A percentile compares a stretch with the other conserved stretches of the same genome.
These are phyloP conservation scores for Aspergillus awamori DNA, from an alignment of 2,329 filamentous ascomycete genomes.

Conservation along the genomic window DNA sequence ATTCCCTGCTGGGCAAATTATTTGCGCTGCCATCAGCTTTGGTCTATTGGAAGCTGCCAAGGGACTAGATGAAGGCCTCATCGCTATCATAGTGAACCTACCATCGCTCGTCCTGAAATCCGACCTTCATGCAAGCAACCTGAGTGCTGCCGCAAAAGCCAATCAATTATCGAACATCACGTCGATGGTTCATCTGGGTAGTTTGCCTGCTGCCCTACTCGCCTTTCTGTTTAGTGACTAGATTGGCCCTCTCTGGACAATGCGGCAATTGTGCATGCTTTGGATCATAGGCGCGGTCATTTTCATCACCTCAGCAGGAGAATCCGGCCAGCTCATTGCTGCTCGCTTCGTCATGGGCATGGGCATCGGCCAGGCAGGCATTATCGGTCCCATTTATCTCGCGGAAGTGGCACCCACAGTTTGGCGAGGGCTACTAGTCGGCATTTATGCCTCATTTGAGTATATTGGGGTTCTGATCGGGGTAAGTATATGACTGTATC, in stretches of 20 bases:
- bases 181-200: conserved; percentile 46
- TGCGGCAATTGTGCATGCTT: conserved; percentile 25
- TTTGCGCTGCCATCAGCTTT: conserved; percentile 7
- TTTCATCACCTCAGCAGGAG: conserved; percentile 37
- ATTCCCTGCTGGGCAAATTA: not conserved
- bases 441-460: conserved; percentile 23
- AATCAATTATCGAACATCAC: conserved; percentile 41
- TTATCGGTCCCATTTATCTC: conserved; percentile 87
- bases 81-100: conserved; percentile 25
- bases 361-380: conserved; percentile 60
- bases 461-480: conserved; percentile 29
- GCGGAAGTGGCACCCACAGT: conserved; percentile 76
- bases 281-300: conserved; percentile 32
- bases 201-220: conserved; percentile 39
- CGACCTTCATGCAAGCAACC: conserved; percentile 7
- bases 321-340: conserved; percentile 31
- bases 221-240: conserved; percentile 33
- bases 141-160: conserved; percentile 28
- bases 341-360: conserved; percentile 38
- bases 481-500: conserved; percentile 11
- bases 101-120: conserved; percentile 24
- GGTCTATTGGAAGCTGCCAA: conserved; percentile 11
- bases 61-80: conserved; percentile 28
- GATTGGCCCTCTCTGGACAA: conserved; percentile 31
- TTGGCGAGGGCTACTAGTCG: conserved; percentile 62